Evolutionary conservation across 2,329 filamentous ascomycete genomes (phyloP).

Genomic region (Colletotrichum musae): DNA sequence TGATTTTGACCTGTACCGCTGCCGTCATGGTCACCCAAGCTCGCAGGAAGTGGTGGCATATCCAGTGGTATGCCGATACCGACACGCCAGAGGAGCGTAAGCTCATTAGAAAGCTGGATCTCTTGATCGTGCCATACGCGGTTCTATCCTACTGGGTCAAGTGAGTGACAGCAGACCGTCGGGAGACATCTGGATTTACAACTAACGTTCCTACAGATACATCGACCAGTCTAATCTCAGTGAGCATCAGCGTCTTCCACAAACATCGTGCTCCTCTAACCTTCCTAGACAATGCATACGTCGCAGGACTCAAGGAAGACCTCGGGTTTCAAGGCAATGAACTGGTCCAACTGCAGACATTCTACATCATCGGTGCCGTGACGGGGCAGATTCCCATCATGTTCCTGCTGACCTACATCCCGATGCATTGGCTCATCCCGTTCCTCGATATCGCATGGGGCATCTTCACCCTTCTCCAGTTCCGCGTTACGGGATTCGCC

Average conservation of each 20-base stretch:
- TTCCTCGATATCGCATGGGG: constrained; percentile 66
- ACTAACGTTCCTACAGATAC: not conserved
- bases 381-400: constrained; percentile 49
- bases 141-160: constrained; percentile 48
- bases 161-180: constrained; percentile 3
- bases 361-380: constrained; percentile 45
- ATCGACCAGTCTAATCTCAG: constrained; percentile 49
- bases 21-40: constrained; percentile 27
- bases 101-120: constrained; percentile 59
- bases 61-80: constrained; percentile 64
- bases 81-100: constrained; percentile 60
- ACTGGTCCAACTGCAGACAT: constrained; percentile 46
- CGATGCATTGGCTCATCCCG: constrained; percentile 46
- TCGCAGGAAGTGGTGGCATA: constrained; percentile 52
- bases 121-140: constrained; percentile 54
- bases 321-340: constrained; percentile 47
- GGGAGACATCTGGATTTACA: too few relatives aligned
- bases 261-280: constrained; percentile 52
- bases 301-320: constrained; percentile 47
- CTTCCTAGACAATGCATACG: constrained; percentile 53
- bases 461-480: constrained; percentile 65
- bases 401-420: constrained; percentile 48
- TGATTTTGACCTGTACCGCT: not conserved
- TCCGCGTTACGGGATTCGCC: constrained; percentile 43
- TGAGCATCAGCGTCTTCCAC: constrained; percentile 45